phyloP scores from a whole-genome alignment of 31 red algal species.

The Endocladia muricata region DNA sequence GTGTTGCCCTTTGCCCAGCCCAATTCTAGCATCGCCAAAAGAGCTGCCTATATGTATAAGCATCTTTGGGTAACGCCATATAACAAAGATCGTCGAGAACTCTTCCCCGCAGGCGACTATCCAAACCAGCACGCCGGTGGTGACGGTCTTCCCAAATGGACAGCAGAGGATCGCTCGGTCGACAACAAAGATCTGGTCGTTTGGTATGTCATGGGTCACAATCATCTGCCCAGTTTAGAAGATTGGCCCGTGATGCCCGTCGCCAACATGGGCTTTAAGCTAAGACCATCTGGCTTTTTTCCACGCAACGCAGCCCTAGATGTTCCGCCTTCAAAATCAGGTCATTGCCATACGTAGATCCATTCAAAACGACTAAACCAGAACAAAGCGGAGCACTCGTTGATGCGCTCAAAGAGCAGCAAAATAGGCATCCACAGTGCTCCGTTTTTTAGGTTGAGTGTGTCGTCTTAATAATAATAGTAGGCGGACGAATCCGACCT shows the following conservation, averaged over 20 bases:
- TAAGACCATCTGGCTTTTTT: constrained; percentile 71
- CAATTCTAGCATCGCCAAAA: constrained; percentile 50
- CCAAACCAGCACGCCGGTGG: constrained; percentile 41
- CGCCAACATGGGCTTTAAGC: constrained; percentile 58
- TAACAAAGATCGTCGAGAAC: constrained; percentile 46
- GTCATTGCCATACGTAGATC: too few relatives aligned
- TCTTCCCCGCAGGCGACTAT: constrained; percentile 72
- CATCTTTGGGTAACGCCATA: constrained; percentile 76
- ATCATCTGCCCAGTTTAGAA: constrained; percentile 77
- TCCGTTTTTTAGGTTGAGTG: too few relatives aligned
- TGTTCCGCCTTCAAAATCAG: constrained; percentile 40
- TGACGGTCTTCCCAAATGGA: constrained; percentile 54
- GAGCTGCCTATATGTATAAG: constrained; percentile 48
- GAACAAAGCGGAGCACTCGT: too few relatives aligned
- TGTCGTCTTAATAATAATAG: too few relatives aligned
- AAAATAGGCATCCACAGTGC: too few relatives aligned
- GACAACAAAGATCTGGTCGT: constrained; percentile 66
- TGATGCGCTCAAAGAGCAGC: too few relatives aligned
- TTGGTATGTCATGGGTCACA: constrained; percentile 76
- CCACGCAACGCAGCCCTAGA: constrained; percentile 64
- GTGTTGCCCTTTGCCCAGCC: too few relatives aligned
- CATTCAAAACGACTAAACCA: too few relatives aligned
- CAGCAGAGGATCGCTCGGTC: constrained; percentile 22
- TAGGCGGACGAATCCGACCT: too few relatives aligned
- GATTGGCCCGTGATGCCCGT: constrained; percentile 87